Conservation (phyloP, 2,329 filamentous ascomycete species). For the Rugonectria rugulosa region DNA sequence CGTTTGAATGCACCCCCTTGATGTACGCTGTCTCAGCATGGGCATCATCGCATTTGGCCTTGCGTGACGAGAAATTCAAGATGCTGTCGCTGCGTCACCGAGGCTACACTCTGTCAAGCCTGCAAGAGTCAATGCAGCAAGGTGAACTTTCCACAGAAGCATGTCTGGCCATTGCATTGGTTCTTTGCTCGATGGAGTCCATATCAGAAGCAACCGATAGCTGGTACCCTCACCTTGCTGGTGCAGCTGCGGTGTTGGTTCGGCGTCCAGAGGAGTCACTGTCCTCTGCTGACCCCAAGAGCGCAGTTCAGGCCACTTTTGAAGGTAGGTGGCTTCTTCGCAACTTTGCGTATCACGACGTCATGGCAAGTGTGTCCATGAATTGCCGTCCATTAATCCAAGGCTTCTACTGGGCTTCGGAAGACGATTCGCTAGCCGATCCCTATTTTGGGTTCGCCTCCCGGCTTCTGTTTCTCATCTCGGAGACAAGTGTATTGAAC, state of each 20-base stretch:
- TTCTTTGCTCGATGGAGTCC: conserved; percentile 34
- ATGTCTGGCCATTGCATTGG: conserved; percentile 32
- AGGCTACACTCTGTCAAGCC: conserved; percentile 24
- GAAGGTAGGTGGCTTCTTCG: conserved; percentile 33
- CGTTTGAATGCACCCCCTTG: conserved; percentile 30
- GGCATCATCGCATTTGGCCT: conserved; percentile 31
- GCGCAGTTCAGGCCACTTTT: conserved; percentile 2
- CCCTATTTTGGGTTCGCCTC: conserved; percentile 18
- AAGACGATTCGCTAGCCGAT: conserved; percentile 6
- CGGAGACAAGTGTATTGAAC: conserved; percentile 6
- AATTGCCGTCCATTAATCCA: conserved; percentile 3
- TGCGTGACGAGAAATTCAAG: conserved; percentile 23
- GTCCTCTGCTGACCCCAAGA: neutral
- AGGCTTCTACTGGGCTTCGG: conserved; percentile 9
- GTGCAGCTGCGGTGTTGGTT: conserved; percentile 21
- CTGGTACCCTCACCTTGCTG: conserved; percentile 31
- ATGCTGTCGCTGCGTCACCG: conserved; percentile 25
- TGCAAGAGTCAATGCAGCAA: no score
- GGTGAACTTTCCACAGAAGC: conserved; percentile 24
- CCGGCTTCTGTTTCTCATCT: neutral
- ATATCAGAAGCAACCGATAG: conserved; percentile 25
- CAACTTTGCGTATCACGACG: conserved; percentile 27
- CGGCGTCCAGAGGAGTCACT: neutral
- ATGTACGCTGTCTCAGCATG: conserved; percentile 30
- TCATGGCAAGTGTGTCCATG: conserved; percentile 24